These are phyloP conservation scores for Wickerhamiella alocasiicola DNA, from an alignment of 805 yeast species.

Conservation along the genomic window DNA sequence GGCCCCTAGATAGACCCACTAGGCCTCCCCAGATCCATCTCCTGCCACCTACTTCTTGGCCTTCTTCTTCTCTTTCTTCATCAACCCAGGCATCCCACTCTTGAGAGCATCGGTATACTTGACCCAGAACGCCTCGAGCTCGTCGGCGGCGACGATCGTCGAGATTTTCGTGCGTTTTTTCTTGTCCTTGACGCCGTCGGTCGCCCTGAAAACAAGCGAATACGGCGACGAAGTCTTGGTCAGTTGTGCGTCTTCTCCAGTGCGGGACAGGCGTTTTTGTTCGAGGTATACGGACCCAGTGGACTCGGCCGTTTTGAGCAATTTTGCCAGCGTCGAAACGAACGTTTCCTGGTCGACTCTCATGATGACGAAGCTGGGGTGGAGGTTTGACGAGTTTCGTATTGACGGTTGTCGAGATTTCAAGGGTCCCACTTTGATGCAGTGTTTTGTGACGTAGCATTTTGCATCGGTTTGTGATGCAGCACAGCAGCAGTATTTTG, in stretches of 20 bases:
- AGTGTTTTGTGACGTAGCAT: too few species aligned
- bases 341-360: conserved; percentile 24
- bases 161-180: conserved; percentile 46
- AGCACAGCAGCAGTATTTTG: too few species aligned
- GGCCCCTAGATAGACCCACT: neutral
- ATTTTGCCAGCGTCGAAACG: conserved; percentile 20
- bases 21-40: too few species aligned
- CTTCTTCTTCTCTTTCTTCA: conserved; percentile 72
- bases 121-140: conserved; percentile 63
- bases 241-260: conserved; percentile 16
- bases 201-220: conserved; percentile 55
- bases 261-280: conserved; percentile 27
- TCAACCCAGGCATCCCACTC: conserved; percentile 59
- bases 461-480: too few species aligned
- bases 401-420: too few species aligned
- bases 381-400: too few species aligned
- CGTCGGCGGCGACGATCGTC: conserved; percentile 53
- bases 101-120: conserved; percentile 60
- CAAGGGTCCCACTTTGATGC: too few species aligned
- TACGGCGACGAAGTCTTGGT: conserved; percentile 29
- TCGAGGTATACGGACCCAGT: conserved; percentile 28
- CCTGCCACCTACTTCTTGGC: conserved; percentile 42
- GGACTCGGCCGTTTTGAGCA: conserved; percentile 22
- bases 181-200: conserved; percentile 44
- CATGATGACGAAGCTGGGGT: neutral